Percentiles rank a stretch among this genome's conserved stretches.
Conservation (phyloP, 1,139 yeast species). For the Candida labiduridarum region DNA sequence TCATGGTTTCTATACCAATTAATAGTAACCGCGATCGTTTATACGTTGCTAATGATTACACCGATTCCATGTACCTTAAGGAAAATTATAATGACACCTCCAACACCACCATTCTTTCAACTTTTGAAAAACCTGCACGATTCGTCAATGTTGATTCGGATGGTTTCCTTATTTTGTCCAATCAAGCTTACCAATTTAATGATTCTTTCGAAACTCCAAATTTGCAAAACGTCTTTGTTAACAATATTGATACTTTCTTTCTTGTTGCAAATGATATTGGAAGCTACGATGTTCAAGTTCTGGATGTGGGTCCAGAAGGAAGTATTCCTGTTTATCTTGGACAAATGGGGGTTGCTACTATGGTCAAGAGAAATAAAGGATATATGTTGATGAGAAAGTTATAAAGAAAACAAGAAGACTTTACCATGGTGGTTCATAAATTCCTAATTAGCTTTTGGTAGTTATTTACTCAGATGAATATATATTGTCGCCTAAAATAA, state of each 20-base stretch:
- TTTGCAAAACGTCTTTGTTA: neutral
- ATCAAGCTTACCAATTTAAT: neutral
- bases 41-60: neutral
- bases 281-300: neutral
- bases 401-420: no score
- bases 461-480: no score
- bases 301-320: neutral
- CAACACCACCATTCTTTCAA: neutral
- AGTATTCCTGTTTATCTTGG: neutral
- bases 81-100: neutral
- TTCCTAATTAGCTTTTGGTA: no score
- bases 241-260: neutral
- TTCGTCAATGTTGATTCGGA: neutral
- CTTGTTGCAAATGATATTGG: neutral
- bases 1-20: neutral
- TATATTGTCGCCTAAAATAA: no score
- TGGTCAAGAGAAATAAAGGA: neutral
- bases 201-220: neutral
- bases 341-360: neutral
- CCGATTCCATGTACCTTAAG: neutral
- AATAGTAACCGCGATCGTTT: neutral
- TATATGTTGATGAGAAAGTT: no score
- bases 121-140: neutral
- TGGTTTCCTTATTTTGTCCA: neutral
- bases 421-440: no score